Conservation (phyloP, 176 grass and related monocot species). For the Musa beccarii region DNA sequence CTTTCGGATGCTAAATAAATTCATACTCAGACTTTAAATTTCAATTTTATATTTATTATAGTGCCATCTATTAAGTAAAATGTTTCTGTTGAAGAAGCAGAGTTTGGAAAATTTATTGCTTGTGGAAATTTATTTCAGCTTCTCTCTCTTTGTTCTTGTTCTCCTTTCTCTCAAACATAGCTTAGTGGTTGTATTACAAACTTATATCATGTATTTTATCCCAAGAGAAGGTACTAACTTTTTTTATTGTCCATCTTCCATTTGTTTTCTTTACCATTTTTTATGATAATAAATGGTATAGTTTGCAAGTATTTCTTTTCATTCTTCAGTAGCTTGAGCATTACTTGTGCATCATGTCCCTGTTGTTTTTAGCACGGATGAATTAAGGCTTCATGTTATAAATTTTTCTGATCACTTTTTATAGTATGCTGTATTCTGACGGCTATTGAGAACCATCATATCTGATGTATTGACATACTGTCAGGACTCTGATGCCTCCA, state of each 20-base stretch:
- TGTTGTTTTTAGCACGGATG: background rate
- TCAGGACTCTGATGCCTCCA: slow-evolving; percentile 99
- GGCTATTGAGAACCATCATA: background rate
- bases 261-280: background rate
- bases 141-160: no score
- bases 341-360: background rate
- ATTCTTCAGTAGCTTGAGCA: background rate
- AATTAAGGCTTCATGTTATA: background rate
- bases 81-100: no score
- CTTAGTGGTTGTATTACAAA: no score
- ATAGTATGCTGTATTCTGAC: background rate
- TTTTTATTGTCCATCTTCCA: background rate
- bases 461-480: slow-evolving; percentile 14
- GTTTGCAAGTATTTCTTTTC: background rate
- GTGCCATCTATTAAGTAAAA: no score
- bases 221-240: background rate
- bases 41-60: no score
- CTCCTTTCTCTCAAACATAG: no score
- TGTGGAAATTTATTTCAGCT: no score
- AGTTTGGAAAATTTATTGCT: no score
- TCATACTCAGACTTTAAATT: no score
- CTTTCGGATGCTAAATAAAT: no score
- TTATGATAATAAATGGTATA: background rate
- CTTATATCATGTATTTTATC: no score
- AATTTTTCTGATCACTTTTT: background rate